These are phyloP conservation scores for Hypericum androsaemum DNA, from an alignment of 345 rosid species.

Conservation along the genomic window DNA sequence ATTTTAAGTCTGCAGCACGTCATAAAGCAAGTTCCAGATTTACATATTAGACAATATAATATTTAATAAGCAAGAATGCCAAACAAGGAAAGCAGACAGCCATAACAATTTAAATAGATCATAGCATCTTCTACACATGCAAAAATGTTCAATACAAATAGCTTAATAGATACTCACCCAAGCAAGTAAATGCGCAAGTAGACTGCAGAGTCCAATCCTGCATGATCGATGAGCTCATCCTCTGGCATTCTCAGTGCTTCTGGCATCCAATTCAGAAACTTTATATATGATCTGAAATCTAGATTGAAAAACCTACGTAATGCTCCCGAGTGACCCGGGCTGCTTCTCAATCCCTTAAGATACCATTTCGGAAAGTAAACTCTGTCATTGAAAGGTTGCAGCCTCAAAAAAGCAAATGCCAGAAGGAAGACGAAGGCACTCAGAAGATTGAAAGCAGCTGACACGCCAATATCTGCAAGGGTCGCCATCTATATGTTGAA, in stretches of 20 bases:
- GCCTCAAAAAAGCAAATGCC: constrained; percentile 68
- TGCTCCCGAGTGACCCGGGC: constrained; percentile 53
- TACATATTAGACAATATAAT: too few species aligned
- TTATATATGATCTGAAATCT: constrained; percentile 55
- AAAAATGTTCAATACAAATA: not conserved
- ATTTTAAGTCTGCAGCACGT: constrained; percentile 59
- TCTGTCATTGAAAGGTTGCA: constrained; percentile 92
- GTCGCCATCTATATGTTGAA: constrained; percentile 59
- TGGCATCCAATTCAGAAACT: constrained; percentile 88
- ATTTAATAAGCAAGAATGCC: not conserved
- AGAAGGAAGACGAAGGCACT: constrained; percentile 64
- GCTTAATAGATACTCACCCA: constrained; percentile 39
- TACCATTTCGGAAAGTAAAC: constrained; percentile 98
- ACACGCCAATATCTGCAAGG: constrained; percentile 63
- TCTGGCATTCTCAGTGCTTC: constrained; percentile 91
- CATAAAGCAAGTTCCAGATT: too few species aligned
- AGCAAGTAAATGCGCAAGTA: constrained; percentile 86
- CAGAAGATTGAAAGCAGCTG: constrained; percentile 68
- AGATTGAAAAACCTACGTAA: constrained; percentile 57
- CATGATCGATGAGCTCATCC: constrained; percentile 90
- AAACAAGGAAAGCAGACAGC: constrained; percentile 6
- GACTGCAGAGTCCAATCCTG: constrained; percentile 91
- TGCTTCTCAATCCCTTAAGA: constrained; percentile 63
- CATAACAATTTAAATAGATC: not conserved
- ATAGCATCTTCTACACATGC: not conserved